Base-by-base conservation (phyloP, 495 filamentous ascomycete species). In the Aspergillus panamensis region DNA sequence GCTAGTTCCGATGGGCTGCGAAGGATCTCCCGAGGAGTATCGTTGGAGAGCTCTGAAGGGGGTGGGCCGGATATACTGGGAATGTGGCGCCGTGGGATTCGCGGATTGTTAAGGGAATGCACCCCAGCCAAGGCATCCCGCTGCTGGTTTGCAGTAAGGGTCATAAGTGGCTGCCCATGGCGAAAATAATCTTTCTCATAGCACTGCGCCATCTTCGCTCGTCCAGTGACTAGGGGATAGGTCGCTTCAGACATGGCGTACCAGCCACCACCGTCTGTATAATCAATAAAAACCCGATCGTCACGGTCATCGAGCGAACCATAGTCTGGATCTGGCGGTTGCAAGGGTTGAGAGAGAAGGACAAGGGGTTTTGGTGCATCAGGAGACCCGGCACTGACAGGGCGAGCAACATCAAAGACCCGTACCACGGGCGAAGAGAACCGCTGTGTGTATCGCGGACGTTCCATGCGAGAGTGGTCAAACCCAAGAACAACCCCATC, bases 221-320 rank as follows among this genome's bases (percentile, higher is more conserved):
- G 82, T 20, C 88, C 83, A 9, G 91, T 85, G 19, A 93, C 87
- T 8, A 89, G 69, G 8, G 94, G 94, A 63, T 96, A 98, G 4
- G 84, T 87, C 53, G 71, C 82, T 51, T 95, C 93, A 0, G 94
- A 96, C 72, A 98, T 82, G 16, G 92, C 94, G 71, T 93, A 98
- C 91, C 92, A 97, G 57, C 90, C 87, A 37, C 91, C 92, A 37
- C 79, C 78, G 60, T 88, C 83, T 8, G 91, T 97, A 54, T 85
- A 86, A 66, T 96, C 95, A 48, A 98, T 82, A 67, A 94, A 96
- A 3, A 96, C 86, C 35, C 84, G 85, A 53, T 80, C 73, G 40
- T 82, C 83, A 25, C 82, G 77, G 14, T 82, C 82, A 50, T 84
- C 80, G 17, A 79, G 74, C 5, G 73, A 71, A 16, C 79, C 80